Evolutionary conservation across 305 asterid species (phyloP).

Genomic region (Fraxinus greggii): DNA sequence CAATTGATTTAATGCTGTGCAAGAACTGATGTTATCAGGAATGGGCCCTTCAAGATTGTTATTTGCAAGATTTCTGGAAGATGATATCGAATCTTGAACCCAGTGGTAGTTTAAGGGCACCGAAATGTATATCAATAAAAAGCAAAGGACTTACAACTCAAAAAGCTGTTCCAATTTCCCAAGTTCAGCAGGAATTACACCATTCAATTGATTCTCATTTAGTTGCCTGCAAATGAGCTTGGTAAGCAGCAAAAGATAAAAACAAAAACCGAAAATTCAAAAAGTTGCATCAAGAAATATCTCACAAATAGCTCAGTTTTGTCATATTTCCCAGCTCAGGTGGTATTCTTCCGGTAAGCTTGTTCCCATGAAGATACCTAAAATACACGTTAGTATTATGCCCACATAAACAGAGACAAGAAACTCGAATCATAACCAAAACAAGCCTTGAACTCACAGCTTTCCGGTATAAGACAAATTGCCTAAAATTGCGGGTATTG

Average conservation of each 20-base stretch:
- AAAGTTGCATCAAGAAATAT: neutral
- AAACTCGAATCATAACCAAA: neutral
- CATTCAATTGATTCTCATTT: constrained; percentile 71
- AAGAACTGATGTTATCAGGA: constrained; percentile 89
- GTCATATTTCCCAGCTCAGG: constrained; percentile 95
- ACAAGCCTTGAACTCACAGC: constrained; percentile 52
- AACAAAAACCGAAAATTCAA: neutral
- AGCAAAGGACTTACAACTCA: constrained; percentile 66
- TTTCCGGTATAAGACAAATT: constrained; percentile 96
- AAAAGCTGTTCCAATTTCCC: constrained; percentile 87
- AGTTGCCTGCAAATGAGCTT: constrained; percentile 63
- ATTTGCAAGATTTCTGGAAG: constrained; percentile 72
- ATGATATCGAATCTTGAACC: neutral
- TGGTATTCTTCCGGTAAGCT: constrained; percentile 81
- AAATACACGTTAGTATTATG: neutral
- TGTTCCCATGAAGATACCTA: constrained; percentile 97
- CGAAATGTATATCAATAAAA: neutral
- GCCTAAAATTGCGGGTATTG: constrained; percentile 84
- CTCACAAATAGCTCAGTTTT: constrained; percentile 88
- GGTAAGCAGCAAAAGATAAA: constrained; percentile 14
- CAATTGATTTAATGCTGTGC: constrained; percentile 93
- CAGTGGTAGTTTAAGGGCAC: neutral
- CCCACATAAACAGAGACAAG: neutral
- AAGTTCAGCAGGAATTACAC: constrained; percentile 84
- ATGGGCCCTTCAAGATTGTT: constrained; percentile 87